Evolutionary conservation across 176 grass and related monocot species (phyloP).

Genomic region (Oryza glumipatula): DNA sequence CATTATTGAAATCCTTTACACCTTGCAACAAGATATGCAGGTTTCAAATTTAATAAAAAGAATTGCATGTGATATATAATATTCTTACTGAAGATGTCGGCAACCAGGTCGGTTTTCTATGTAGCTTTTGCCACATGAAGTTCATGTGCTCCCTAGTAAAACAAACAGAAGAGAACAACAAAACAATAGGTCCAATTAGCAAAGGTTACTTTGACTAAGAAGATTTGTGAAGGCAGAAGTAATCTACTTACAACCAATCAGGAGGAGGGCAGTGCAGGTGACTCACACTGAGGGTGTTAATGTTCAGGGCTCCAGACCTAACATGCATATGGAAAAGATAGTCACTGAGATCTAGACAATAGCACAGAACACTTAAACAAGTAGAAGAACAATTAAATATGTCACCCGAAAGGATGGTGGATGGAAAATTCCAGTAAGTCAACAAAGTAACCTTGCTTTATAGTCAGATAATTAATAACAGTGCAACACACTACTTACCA

Average conservation of each 20-base stretch:
- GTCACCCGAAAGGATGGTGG: conserved; percentile 7
- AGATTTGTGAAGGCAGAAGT: conserved; percentile 12
- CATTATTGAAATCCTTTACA: conserved; percentile 2
- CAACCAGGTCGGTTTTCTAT: conserved; percentile 77
- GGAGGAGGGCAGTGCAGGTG: conserved; percentile 96
- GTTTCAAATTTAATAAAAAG: conserved; percentile 9
- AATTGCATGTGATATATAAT: not conserved
- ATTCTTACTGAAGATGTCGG: conserved; percentile 68
- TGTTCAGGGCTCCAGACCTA: conserved; percentile 90
- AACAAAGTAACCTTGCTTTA: conserved; percentile 26
- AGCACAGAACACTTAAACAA: conserved; percentile 3
- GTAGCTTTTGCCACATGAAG: conserved; percentile 31
- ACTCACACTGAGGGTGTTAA: conserved; percentile 67
- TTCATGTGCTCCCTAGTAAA: conserved; percentile 56
- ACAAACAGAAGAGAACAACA: conserved; percentile 19
- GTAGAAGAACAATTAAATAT: conserved; percentile 10
- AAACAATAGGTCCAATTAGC: conserved; percentile 28
- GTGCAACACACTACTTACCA: conserved; percentile 53
- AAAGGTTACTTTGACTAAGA: conserved; percentile 5
- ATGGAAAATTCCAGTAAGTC: conserved; percentile 31
- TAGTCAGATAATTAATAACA: conserved; percentile 24
- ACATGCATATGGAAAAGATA: conserved; percentile 33
- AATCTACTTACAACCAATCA: conserved; percentile 81
- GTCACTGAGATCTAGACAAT: conserved; percentile 23
- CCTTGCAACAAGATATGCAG: not conserved